Evolutionary conservation across 2,329 filamentous ascomycete genomes (phyloP).

Genomic region (Capronia epimyces): DNA sequence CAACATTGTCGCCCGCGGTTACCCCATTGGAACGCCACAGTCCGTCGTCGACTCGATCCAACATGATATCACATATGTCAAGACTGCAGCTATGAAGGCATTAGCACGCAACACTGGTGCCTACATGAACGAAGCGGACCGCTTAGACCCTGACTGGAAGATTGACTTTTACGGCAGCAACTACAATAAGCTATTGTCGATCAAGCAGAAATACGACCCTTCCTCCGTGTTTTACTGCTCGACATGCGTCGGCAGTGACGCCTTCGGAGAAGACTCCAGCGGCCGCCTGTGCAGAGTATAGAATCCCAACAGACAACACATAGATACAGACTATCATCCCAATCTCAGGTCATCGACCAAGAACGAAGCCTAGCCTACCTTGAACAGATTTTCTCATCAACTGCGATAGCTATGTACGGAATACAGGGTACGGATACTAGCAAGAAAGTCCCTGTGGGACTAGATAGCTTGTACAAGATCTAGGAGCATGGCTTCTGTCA

Average conservation of each 20-base stretch:
- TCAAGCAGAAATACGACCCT: conserved; percentile 24
- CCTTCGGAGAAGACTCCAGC: conserved; percentile 1
- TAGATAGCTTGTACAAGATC: too few relatives aligned
- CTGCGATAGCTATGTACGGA: too few relatives aligned
- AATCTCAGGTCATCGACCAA: background rate
- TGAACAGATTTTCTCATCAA: too few relatives aligned
- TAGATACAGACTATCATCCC: background rate
- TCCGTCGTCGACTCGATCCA: conserved; percentile 25
- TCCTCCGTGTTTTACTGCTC: conserved; percentile 13
- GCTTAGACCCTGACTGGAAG: conserved; percentile 16
- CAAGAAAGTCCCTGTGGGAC: too few relatives aligned
- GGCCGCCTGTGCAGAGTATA: conserved; percentile 2
- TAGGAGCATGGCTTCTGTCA: too few relatives aligned
- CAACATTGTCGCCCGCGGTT: conserved; percentile 31
- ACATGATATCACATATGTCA: conserved; percentile 33
- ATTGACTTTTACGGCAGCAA: conserved; percentile 17
- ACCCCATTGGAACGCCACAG: conserved; percentile 20
- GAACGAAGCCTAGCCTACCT: background rate
- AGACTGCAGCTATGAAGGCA: conserved; percentile 32
- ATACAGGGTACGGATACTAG: too few relatives aligned
- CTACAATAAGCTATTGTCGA: conserved; percentile 7
- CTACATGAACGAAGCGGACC: conserved; percentile 36
- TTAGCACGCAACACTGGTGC: conserved; percentile 34
- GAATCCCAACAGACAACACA: background rate
- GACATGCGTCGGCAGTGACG: conserved; percentile 19